Conservation (phyloP, 495 filamentous ascomycete species). For the Talaromyces proteolyticus region DNA sequence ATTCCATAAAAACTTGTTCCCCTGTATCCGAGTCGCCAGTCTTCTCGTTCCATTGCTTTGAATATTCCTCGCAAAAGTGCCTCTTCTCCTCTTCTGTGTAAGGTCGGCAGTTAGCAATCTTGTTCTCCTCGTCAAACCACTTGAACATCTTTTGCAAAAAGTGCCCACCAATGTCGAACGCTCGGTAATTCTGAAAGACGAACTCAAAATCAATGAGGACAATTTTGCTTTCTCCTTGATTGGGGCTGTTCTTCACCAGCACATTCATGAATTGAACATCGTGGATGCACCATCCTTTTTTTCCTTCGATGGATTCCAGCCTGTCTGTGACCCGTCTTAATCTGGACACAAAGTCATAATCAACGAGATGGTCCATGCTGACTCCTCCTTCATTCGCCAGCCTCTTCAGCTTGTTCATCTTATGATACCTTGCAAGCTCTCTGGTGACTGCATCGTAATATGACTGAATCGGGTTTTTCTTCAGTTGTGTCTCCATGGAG, state of each 20-base stretch:
- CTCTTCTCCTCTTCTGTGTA: constrained; percentile 25
- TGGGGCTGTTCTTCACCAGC: constrained; percentile 18
- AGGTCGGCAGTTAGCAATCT: constrained; percentile 18
- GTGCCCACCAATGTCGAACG: constrained; percentile 27
- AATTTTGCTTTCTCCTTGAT: constrained; percentile 18
- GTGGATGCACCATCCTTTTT: constrained; percentile 24
- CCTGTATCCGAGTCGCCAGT: constrained; percentile 23
- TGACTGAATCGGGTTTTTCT: constrained; percentile 11
- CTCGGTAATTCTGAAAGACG: constrained; percentile 24
- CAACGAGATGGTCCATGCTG: constrained; percentile 16
- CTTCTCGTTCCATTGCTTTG: constrained; percentile 16
- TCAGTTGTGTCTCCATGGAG: constrained; percentile 11
- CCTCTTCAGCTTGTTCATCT: constrained; percentile 19
- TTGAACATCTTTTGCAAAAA: constrained; percentile 32
- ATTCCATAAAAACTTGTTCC: constrained; percentile 20
- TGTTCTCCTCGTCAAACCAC: constrained; percentile 26
- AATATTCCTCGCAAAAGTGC: constrained; percentile 24
- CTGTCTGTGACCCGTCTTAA: constrained; percentile 13
- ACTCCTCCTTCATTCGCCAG: constrained; percentile 20
- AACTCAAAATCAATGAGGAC: constrained; percentile 26
- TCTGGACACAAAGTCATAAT: constrained; percentile 18
- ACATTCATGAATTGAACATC: constrained; percentile 27
- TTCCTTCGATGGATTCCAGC: constrained; percentile 17
- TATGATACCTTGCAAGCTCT: constrained; percentile 15
- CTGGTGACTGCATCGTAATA: constrained; percentile 15